Percentiles rank a stretch among this genome's conserved stretches.
These are phyloP conservation scores for Candida dubliniensis DNA, from an alignment of 1,139 yeast genomes.

Conservation along the genomic window DNA sequence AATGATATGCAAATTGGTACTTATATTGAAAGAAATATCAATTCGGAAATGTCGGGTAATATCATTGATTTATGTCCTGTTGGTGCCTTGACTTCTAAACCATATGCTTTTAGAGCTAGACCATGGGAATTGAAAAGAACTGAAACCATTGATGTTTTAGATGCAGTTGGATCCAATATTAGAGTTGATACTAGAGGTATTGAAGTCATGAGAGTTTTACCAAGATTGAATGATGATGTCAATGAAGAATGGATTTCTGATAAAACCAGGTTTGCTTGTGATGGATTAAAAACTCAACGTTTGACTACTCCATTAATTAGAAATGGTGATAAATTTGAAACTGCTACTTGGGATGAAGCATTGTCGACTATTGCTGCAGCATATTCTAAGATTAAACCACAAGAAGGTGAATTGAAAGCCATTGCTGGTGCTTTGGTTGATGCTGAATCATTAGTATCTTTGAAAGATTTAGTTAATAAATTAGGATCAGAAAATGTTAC, in stretches of 20 bases:
- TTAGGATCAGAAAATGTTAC: constrained; percentile 82
- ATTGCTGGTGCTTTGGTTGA: constrained; percentile 81
- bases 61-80: constrained; percentile 89
- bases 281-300: constrained; percentile 85
- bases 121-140: constrained; percentile 95
- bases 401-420: constrained; percentile 75
- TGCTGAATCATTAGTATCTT: constrained; percentile 78
- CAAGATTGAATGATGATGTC: constrained; percentile 81
- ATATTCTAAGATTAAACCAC: constrained; percentile 55
- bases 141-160: constrained; percentile 83
- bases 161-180: constrained; percentile 79
- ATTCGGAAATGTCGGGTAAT: constrained; percentile 85
- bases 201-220: constrained; percentile 86
- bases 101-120: constrained; percentile 87
- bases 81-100: constrained; percentile 88
- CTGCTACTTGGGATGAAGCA: constrained; percentile 89
- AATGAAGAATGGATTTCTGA: constrained; percentile 94
- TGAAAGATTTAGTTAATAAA: constrained; percentile 75
- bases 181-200: constrained; percentile 87
- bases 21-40: constrained; percentile 79
- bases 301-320: constrained; percentile 79
- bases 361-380: constrained; percentile 69
- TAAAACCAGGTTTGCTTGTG: constrained; percentile 83
- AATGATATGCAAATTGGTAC: constrained; percentile 92
- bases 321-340: constrained; percentile 67